Evolutionary conservation across 331 rosid species (phyloP).

Genomic region (Pyrus hybrid): DNA sequence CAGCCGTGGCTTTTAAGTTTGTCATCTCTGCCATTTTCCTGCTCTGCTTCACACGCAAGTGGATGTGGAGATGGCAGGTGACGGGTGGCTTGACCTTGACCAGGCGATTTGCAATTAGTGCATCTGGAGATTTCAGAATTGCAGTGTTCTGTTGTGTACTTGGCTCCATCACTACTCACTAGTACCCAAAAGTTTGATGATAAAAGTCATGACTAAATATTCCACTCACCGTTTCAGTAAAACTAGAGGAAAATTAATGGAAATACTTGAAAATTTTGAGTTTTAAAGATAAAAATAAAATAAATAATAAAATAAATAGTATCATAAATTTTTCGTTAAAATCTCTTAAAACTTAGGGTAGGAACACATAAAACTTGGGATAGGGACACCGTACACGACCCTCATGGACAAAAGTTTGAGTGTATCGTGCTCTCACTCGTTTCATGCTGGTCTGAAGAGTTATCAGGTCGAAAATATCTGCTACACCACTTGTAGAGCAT

Average conservation of each 20-base stretch:
- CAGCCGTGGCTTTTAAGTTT: not conserved
- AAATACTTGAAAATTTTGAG: too few relatives aligned
- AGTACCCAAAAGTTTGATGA: not conserved
- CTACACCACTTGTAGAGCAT: not conserved
- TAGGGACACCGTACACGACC: not conserved
- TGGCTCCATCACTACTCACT: not conserved
- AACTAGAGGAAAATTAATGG: too few relatives aligned
- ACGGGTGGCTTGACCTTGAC: not conserved
- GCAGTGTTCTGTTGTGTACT: not conserved
- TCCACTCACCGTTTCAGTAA: not conserved
- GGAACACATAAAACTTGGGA: not conserved
- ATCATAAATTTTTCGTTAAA: too few relatives aligned
- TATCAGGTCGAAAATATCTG: too few relatives aligned
- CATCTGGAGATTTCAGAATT: not conserved
- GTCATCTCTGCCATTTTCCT: not conserved
- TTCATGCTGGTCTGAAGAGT: not conserved
- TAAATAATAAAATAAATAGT: too few relatives aligned
- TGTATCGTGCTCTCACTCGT: not conserved
- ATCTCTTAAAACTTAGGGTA: too few relatives aligned
- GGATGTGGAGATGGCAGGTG: not conserved
- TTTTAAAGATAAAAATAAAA: too few relatives aligned
- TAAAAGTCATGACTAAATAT: not conserved
- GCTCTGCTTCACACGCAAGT: not conserved
- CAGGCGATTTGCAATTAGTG: not conserved
- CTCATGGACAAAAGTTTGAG: too few relatives aligned